phyloP scores from a whole-genome alignment of 2,329 filamentous ascomycete genomes.

The Chaetomiaceae sp. region DNA sequence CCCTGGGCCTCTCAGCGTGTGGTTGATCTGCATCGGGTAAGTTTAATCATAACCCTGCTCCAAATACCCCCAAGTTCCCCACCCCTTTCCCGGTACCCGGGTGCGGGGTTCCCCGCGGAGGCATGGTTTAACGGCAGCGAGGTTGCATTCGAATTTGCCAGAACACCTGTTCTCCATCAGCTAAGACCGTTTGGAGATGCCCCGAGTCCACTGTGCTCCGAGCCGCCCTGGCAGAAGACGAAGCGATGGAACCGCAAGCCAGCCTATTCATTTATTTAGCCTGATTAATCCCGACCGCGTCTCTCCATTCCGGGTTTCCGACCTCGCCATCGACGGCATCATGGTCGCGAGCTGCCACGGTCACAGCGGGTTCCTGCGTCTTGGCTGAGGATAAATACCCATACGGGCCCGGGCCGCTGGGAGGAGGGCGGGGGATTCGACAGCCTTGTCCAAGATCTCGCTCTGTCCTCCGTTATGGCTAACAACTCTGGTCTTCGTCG shows the following conservation, averaged over 20 bases:
- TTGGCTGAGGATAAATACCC: constrained; percentile 10
- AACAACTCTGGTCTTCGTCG: constrained; percentile 10
- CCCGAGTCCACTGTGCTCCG: constrained; percentile 4
- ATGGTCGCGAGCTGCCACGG: constrained; percentile 5
- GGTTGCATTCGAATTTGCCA: constrained; percentile 13
- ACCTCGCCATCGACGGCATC: neutral
- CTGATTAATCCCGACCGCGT: constrained; percentile 15
- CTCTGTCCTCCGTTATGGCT: constrained; percentile 8
- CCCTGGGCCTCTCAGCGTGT: too few relatives aligned
- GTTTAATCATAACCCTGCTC: neutral
- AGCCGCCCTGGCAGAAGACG: neutral
- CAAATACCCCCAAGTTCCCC: neutral
- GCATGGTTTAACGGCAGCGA: neutral
- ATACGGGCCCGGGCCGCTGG: neutral
- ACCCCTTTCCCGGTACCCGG: constrained; percentile 6
- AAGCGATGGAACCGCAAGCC: constrained; percentile 6
- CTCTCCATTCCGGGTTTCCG: constrained; percentile 18
- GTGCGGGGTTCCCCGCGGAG: constrained; percentile 14
- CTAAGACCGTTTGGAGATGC: constrained; percentile 15
- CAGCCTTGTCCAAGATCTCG: neutral
- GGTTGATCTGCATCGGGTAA: constrained; percentile 5
- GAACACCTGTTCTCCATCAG: constrained; percentile 10
- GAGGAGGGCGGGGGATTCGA: neutral
- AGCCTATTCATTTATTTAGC: constrained; percentile 18
- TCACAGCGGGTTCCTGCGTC: constrained; percentile 17